Evolutionary conservation across 257 asterid genomes (phyloP).

Genomic region (Buddleja alternifolia): DNA sequence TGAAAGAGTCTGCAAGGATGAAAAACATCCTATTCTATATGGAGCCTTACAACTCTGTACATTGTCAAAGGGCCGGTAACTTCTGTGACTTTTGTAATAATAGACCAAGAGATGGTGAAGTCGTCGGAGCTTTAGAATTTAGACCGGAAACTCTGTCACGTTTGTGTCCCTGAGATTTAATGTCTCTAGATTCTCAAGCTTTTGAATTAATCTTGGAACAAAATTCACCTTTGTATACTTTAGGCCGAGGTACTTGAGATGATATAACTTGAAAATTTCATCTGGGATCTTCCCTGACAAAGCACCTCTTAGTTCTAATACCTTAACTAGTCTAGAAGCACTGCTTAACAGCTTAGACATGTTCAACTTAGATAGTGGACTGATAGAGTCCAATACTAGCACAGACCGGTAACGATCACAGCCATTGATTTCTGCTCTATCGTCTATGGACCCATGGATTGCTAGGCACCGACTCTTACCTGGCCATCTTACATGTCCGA

Average conservation of each 20-base stretch:
- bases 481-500: background rate
- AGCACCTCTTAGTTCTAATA: background rate
- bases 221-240: background rate
- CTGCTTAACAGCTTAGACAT: background rate
- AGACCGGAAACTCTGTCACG: no score
- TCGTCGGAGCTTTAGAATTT: no score
- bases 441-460: background rate
- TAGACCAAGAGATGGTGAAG: no score
- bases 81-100: no score
- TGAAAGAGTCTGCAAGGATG: no score
- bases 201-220: slow-evolving; percentile 24
- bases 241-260: slow-evolving; percentile 19
- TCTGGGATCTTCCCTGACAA: slow-evolving; percentile 16
- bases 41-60: no score
- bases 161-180: slow-evolving; percentile 2
- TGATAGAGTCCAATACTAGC: background rate
- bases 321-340: slow-evolving; percentile 6
- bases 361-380: background rate
- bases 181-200: slow-evolving; percentile 25
- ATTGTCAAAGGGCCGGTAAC: background rate
- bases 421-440: background rate
- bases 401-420: slow-evolving; percentile 19
- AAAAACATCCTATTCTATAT: no score
- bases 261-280: no score
- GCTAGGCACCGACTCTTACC: slow-evolving; percentile 19